A percentile compares a stretch with the other conserved stretches of the same genome.
Evolutionary conservation across 371 early-diverging fungal genomes (phyloP).

Genomic region (Dentiscutata heterogama): DNA sequence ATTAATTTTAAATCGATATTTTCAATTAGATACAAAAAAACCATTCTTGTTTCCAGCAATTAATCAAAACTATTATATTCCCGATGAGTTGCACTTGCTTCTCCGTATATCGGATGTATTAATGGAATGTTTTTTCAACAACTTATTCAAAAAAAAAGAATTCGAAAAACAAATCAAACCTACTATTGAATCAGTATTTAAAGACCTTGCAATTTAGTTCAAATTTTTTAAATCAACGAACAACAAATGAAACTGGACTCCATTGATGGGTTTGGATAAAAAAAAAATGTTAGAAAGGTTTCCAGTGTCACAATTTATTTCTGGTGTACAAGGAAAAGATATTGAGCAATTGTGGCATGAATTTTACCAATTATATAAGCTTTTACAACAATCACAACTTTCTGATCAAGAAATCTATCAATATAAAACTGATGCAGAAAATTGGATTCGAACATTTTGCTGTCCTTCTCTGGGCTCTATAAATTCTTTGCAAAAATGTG

Average conservation of each 20-base stretch:
- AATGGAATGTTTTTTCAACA: conserved; percentile 14
- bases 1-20: too few species aligned
- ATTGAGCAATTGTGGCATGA: too few species aligned
- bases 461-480: background rate
- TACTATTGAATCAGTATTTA: background rate
- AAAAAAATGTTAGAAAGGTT: conserved; percentile 1
- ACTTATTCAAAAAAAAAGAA: conserved; percentile 10
- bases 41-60: background rate
- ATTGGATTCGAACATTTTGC: background rate
- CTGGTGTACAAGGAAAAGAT: too few species aligned
- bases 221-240: background rate
- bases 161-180: conserved; percentile 7
- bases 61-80: background rate
- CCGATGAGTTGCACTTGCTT: conserved; percentile 6
- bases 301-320: too few species aligned
- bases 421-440: background rate
- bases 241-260: background rate
- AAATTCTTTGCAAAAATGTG: background rate
- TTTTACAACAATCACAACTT: background rate
- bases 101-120: conserved; percentile 11
- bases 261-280: background rate
- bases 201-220: background rate
- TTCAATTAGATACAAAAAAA: background rate
- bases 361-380: background rate
- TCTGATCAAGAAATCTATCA: background rate